These are phyloP conservation scores for Tetrapisispora fleetii DNA, from an alignment of 805 yeast species.

Conservation along the genomic window DNA sequence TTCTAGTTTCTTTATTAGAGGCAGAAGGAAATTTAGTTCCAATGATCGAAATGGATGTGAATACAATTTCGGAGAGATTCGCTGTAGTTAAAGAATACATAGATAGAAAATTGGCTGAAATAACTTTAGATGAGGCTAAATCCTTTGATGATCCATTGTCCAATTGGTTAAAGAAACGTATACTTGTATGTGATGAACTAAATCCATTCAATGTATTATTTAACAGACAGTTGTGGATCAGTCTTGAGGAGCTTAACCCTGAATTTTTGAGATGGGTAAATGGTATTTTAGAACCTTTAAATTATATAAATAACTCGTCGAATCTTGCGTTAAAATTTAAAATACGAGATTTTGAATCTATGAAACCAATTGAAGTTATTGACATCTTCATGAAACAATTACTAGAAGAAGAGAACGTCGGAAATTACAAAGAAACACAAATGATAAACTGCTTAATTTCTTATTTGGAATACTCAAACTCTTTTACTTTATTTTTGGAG, in stretches of 20 bases:
- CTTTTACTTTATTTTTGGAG: slow-evolving; percentile 10
- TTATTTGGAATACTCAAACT: slow-evolving; percentile 9
- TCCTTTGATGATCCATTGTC: not conserved
- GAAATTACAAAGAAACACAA: not conserved
- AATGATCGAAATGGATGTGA: slow-evolving; percentile 18
- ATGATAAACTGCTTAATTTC: slow-evolving; percentile 15
- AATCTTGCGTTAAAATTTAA: not conserved
- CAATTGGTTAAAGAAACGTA: slow-evolving; percentile 20
- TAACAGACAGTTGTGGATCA: slow-evolving; percentile 20
- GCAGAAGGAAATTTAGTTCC: slow-evolving; percentile 13
- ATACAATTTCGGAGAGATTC: slow-evolving; percentile 9
- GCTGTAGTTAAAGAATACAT: slow-evolving; percentile 9
- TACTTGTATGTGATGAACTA: slow-evolving; percentile 16
- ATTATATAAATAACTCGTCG: slow-evolving; percentile 16
- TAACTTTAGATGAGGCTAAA: slow-evolving; percentile 1
- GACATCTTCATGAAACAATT: slow-evolving; percentile 4
- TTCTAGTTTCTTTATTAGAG: slow-evolving; percentile 21
- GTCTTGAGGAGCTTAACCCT: not conserved
- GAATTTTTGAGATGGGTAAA: slow-evolving; percentile 19
- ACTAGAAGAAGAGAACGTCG: not conserved
- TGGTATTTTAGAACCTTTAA: slow-evolving; percentile 24
- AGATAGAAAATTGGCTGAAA: slow-evolving; percentile 5
- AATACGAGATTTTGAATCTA: slow-evolving; percentile 18
- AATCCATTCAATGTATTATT: slow-evolving; percentile 11
- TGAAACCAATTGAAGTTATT: slow-evolving; percentile 10